These are phyloP conservation scores for Cubamyces lactineus DNA, from an alignment of 768 basidiomycete species.

Conservation along the genomic window DNA sequence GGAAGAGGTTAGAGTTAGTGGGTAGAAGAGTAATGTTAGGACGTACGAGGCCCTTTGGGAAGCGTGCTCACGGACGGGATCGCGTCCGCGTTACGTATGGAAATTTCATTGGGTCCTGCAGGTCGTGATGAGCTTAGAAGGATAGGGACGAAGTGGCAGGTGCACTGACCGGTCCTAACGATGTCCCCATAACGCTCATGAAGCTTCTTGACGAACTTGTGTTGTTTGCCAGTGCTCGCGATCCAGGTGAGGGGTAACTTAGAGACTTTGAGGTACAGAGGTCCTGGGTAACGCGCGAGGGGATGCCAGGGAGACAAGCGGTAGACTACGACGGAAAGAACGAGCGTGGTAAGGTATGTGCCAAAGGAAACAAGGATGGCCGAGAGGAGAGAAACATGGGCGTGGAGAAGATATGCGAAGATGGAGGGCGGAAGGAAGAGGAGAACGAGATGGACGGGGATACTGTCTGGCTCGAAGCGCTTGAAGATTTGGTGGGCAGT, in stretches of 20 bases:
- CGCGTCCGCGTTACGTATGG: constrained; percentile 39
- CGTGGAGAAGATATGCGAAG: background rate
- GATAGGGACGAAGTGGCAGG: too few relatives aligned
- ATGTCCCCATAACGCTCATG: constrained; percentile 38
- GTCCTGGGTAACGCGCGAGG: constrained; percentile 31
- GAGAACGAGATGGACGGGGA: constrained; percentile 1
- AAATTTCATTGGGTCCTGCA: constrained; percentile 52
- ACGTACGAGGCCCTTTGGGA: constrained; percentile 46
- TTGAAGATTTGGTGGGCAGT: constrained; percentile 13
- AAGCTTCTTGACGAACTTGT: constrained; percentile 20
- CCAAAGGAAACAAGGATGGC: background rate
- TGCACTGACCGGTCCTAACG: constrained; percentile 30
- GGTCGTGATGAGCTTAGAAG: background rate
- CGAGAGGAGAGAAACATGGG: background rate
- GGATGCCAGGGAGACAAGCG: constrained; percentile 35
- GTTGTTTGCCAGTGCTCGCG: constrained; percentile 22
- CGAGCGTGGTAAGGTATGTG: constrained; percentile 16
- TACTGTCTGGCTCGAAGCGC: constrained; percentile 7
- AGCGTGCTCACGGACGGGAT: constrained; percentile 42
- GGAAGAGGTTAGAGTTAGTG: constrained; percentile 29
- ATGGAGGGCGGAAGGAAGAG: constrained; percentile 1
- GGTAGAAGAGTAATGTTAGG: constrained; percentile 40
- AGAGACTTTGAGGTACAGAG: constrained; percentile 25
- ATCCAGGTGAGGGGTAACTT: constrained; percentile 20
- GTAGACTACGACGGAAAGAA: constrained; percentile 26